Evolutionary conservation across 768 basidiomycete species (phyloP).

Genomic region (Kwoniella dejecticola): DNA sequence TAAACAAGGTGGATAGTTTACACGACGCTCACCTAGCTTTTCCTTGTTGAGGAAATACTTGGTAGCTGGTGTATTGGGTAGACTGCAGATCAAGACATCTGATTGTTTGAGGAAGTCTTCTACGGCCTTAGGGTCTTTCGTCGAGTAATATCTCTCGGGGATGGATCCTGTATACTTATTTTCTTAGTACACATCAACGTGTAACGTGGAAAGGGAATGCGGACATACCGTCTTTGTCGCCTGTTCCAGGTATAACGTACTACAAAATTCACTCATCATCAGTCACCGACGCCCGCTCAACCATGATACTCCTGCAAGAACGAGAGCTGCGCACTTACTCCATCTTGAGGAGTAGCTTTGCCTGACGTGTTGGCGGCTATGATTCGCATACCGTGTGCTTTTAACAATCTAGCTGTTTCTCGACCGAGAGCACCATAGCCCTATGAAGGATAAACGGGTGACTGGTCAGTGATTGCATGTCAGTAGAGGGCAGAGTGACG

Average conservation of each 20-base stretch:
- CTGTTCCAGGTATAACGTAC: constrained; percentile 53
- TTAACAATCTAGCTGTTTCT: constrained; percentile 51
- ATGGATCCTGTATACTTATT: constrained; percentile 48
- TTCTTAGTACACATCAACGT: too few relatives aligned
- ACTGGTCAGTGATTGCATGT: not conserved
- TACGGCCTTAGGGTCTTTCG: constrained; percentile 35
- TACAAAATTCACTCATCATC: constrained; percentile 7
- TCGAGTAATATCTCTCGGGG: constrained; percentile 47
- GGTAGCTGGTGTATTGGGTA: constrained; percentile 48
- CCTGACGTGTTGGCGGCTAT: constrained; percentile 54
- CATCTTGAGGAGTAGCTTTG: constrained; percentile 40
- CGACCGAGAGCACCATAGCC: constrained; percentile 53
- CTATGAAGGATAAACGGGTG: too few relatives aligned
- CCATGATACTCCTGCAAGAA: not conserved
- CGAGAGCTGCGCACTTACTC: constrained; percentile 32
- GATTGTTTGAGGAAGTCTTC: constrained; percentile 42
- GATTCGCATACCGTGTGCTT: constrained; percentile 47
- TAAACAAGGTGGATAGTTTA: too few relatives aligned
- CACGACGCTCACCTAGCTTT: constrained; percentile 35
- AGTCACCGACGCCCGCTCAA: not conserved
- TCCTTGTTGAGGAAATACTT: constrained; percentile 38
- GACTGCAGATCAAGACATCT: constrained; percentile 48
- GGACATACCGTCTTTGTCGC: constrained; percentile 48
- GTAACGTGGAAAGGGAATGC: not conserved
- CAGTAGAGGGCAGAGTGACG: not conserved